These are phyloP conservation scores for Artemisia tridentata DNA, from an alignment of 129 eudicot species.

Conservation along the genomic window DNA sequence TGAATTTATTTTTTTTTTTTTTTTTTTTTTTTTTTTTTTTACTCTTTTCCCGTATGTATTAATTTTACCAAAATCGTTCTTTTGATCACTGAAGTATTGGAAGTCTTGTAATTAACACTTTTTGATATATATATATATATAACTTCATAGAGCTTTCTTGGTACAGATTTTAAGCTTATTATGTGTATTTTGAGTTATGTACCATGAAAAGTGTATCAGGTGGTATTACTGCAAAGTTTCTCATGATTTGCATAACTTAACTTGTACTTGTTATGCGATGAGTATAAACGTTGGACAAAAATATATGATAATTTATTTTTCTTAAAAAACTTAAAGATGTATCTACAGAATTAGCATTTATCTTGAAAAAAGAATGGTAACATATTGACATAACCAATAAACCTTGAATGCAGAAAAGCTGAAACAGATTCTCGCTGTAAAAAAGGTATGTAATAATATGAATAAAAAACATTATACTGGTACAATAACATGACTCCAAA, in stretches of 20 bases:
- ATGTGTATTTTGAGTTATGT: not conserved
- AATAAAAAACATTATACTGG: not conserved
- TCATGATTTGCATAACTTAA: no score
- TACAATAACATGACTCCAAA: constrained; percentile 5
- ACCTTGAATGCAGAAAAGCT: not conserved
- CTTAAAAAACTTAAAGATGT: not conserved
- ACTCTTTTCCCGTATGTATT: not conserved
- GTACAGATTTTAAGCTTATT: not conserved
- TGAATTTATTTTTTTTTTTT: not conserved
- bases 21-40: not conserved
- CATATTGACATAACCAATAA: not conserved
- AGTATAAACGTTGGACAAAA: no score
- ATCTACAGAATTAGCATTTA: not conserved
- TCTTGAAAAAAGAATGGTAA: not conserved
- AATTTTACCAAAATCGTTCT: not conserved
- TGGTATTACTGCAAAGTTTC: not conserved
- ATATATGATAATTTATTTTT: not conserved
- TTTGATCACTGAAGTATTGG: not conserved
- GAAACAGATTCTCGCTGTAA: not conserved
- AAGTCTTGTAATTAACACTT: not conserved
- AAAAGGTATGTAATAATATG: not conserved
- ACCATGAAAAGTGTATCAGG: no score
- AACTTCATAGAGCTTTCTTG: not conserved
- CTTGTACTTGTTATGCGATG: no score
- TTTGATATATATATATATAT: not conserved